These are phyloP conservation scores for Chernovozyma sophiae-reginae DNA, from an alignment of 1,139 yeast species.

Conservation along the genomic window DNA sequence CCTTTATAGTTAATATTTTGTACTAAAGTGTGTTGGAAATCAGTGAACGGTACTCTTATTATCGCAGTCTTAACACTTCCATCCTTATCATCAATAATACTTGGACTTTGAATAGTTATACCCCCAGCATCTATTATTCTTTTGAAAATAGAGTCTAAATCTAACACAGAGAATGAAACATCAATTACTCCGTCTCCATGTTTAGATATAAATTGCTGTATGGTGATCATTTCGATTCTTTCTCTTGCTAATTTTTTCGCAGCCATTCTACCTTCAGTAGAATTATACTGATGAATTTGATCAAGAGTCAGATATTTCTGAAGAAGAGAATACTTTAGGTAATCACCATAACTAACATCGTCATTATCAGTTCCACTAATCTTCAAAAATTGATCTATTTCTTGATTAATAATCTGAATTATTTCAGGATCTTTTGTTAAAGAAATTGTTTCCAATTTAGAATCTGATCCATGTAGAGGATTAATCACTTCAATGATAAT, in stretches of 20 bases:
- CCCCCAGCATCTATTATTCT: slow-evolving; percentile 57
- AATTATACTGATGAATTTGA: neutral
- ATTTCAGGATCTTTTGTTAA: neutral
- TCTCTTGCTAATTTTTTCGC: slow-evolving; percentile 3
- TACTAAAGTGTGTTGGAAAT: slow-evolving; percentile 65
- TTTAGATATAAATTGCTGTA: slow-evolving; percentile 39
- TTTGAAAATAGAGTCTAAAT: slow-evolving; percentile 41
- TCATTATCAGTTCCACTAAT: neutral
- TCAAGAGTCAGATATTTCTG: neutral
- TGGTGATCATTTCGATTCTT: slow-evolving; percentile 9
- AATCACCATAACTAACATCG: neutral
- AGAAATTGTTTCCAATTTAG: neutral
- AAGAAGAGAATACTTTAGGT: slow-evolving; percentile 1
- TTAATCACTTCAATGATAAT: slow-evolving; percentile 47
- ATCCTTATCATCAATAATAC: slow-evolving; percentile 31
- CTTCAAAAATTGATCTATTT: neutral
- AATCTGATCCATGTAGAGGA: slow-evolving; percentile 12
- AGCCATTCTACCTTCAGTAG: neutral
- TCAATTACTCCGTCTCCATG: slow-evolving; percentile 83
- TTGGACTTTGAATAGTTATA: slow-evolving; percentile 40
- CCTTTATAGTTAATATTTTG: slow-evolving; percentile 46
- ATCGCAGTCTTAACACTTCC: slow-evolving; percentile 57
- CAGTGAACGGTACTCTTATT: slow-evolving; percentile 54
- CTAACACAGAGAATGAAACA: slow-evolving; percentile 56
- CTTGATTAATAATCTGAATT: neutral